Percentiles rank a stretch among this genome's conserved stretches.
These are phyloP conservation scores for Penicillium oxalicum DNA, from an alignment of 2,329 filamentous ascomycete genomes.

Conservation along the genomic window DNA sequence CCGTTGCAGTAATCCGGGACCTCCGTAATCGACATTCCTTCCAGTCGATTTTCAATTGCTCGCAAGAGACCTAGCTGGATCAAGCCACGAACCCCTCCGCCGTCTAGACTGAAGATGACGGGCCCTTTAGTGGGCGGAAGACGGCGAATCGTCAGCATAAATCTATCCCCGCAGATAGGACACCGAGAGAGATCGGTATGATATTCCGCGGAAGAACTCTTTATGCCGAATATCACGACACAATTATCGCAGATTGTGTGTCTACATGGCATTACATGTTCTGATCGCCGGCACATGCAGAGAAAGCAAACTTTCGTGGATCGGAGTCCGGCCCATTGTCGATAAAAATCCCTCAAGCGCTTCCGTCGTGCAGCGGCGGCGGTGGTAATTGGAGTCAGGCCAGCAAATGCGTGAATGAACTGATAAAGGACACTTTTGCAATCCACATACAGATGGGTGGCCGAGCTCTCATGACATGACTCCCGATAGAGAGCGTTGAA, in stretches of 20 bases:
- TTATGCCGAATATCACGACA: constrained; percentile 10
- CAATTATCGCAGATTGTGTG: constrained; percentile 17
- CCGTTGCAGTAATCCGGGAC: constrained; percentile 9
- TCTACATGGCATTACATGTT: constrained; percentile 15
- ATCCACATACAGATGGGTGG: too few species aligned
- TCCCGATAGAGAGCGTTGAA: too few species aligned
- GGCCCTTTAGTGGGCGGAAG: constrained; percentile 17
- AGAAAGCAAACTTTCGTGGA: constrained; percentile 4
- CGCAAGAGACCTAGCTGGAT: constrained; percentile 13
- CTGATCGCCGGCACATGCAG: constrained; percentile 13
- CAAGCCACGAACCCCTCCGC: constrained; percentile 16
- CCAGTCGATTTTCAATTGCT: constrained; percentile 12
- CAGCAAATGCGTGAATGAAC: too few species aligned
- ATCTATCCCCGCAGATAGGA: constrained; percentile 3
- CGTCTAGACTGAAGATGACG: constrained; percentile 14
- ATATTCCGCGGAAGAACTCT: constrained; percentile 3
- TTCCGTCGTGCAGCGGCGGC: too few species aligned
- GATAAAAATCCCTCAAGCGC: not conserved
- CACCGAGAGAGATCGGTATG: constrained; percentile 4
- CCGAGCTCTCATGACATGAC: too few species aligned
- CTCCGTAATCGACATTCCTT: constrained; percentile 1
- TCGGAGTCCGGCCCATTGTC: not conserved
- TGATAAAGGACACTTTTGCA: too few species aligned
- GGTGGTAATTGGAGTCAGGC: too few species aligned
- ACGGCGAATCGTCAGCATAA: constrained; percentile 5